Evolutionary conservation across 306 rosid species (phyloP), one percentile per base, ranked within the genome.

Genomic region (Cicer judaicum): DNA sequence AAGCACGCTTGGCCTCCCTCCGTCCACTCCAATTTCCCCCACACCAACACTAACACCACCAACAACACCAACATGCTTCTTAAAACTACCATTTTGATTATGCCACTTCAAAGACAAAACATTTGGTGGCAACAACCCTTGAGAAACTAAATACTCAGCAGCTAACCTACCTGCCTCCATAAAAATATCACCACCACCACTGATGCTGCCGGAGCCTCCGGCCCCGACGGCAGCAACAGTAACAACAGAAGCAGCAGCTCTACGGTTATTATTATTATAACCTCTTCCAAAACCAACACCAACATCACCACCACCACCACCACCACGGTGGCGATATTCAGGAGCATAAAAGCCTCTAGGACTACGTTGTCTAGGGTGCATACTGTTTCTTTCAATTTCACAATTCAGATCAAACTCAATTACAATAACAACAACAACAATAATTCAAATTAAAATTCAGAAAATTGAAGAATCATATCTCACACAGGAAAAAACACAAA

Each of bases 81-180:
- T 90, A 63, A 83, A 83, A 63, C 76, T 43, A 38, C 72, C 79
- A 43, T 54, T 70, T 11, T 76, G 67, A 42, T 39, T 70, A 48
- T 87, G 82, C 90, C 87, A 84, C 71, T 87, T 91, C 43, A 67
- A 44, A 49, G 96, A 73, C 5, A 91, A 82, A 21, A 64, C 89
- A 42, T 73, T 85, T 3, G 92, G 83, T 6, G 96, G 89, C 62
- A 94, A 82, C 81, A 89, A 39, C 8, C 98, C 98, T 83, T 94
- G 93, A 13, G 89, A 88, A 21, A 88, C 98, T 74, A 94, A 75
- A 78, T 94, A 94, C 85, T 94, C 95, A 0, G 97, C 95, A 1
- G 98, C 98, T 7, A 94, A 86, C 6, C 98, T 89, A 7, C 98
- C 98, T 0, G 98, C 98, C 81, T 94, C 98, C 62, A 88, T 69